Percentiles rank a stretch among this genome's conserved stretches.
Evolutionary conservation across 2,329 filamentous ascomycete genomes (phyloP).

Genomic region (Fusarium tjaetaba): DNA sequence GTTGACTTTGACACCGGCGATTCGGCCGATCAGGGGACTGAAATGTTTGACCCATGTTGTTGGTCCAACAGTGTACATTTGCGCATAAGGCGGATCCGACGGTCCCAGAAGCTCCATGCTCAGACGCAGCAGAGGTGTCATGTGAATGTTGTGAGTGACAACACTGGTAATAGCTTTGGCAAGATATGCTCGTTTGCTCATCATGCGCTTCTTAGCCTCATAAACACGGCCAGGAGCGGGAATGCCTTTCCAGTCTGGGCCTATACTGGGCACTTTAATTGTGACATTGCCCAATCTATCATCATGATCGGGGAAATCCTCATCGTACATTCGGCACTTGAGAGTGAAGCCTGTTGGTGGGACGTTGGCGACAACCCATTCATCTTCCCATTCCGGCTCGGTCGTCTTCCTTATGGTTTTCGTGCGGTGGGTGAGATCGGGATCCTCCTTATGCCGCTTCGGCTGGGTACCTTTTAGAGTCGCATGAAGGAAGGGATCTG

Average conservation of each 20-base stretch:
- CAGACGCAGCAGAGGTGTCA: conserved; percentile 76
- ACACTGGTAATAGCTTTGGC: conserved; percentile 74
- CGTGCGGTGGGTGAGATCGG: conserved; percentile 77
- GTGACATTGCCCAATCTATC: conserved; percentile 90
- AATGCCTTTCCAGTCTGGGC: conserved; percentile 75
- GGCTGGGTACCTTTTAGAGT: conserved; percentile 78
- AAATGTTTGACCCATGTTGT: conserved; percentile 83
- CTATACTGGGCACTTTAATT: conserved; percentile 68
- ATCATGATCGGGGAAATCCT: conserved; percentile 86
- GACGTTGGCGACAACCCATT: conserved; percentile 90
- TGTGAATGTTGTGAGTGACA: conserved; percentile 68
- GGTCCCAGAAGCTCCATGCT: conserved; percentile 82
- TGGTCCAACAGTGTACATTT: conserved; percentile 82
- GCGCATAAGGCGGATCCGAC: conserved; percentile 74
- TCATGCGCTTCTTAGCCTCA: conserved; percentile 82
- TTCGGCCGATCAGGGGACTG: conserved; percentile 85
- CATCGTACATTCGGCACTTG: conserved; percentile 89
- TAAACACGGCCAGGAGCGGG: conserved; percentile 67
- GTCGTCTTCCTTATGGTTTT: conserved; percentile 77
- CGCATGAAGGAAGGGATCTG: conserved; percentile 84
- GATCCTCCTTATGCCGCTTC: conserved; percentile 86
- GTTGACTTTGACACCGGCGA: conserved; percentile 77
- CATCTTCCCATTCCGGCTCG: conserved; percentile 82
- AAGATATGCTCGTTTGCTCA: conserved; percentile 86
- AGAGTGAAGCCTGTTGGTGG: conserved; percentile 82